Evolutionary conservation across 306 rosid species (phyloP).

Genomic region (Ammopiptanthus mongolicus): DNA sequence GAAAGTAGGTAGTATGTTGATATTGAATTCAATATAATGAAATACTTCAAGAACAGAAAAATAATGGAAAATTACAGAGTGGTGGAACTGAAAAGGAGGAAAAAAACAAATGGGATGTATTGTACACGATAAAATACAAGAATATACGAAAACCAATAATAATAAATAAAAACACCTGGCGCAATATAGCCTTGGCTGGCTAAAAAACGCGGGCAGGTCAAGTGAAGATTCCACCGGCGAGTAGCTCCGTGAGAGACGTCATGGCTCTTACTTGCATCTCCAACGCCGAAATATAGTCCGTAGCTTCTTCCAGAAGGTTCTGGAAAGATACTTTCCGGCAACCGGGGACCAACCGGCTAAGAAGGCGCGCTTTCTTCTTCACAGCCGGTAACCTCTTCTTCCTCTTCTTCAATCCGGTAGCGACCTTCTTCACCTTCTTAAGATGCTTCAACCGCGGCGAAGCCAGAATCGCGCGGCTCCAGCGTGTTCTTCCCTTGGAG

Average conservation of each 20-base stretch:
- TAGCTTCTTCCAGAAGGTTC: conserved; percentile 83
- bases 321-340: conserved; percentile 71
- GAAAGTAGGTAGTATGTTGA: conserved; percentile 32
- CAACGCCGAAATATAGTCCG: conserved; percentile 76
- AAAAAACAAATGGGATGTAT: conserved; percentile 42
- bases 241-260: conserved; percentile 62
- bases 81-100: background rate
- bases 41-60: background rate
- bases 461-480: conserved; percentile 85
- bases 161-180: conserved; percentile 24
- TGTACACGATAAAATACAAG: conserved; percentile 61
- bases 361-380: conserved; percentile 54
- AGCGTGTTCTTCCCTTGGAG: conserved; percentile 70
- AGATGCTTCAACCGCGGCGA: conserved; percentile 37
- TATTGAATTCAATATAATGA: conserved; percentile 22
- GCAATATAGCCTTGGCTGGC: conserved; percentile 35
- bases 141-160: conserved; percentile 20
- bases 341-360: conserved; percentile 85
- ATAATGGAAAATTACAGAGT: background rate
- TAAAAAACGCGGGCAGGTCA: conserved; percentile 23
- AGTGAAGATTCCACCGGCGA: conserved; percentile 43
- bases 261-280: conserved; percentile 93
- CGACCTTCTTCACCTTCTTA: conserved; percentile 35
- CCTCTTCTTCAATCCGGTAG: background rate
- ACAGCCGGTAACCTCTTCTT: conserved; percentile 37